phyloP scores from a whole-genome alignment of 495 filamentous ascomycete species.

The Penicillium coprophilum region DNA sequence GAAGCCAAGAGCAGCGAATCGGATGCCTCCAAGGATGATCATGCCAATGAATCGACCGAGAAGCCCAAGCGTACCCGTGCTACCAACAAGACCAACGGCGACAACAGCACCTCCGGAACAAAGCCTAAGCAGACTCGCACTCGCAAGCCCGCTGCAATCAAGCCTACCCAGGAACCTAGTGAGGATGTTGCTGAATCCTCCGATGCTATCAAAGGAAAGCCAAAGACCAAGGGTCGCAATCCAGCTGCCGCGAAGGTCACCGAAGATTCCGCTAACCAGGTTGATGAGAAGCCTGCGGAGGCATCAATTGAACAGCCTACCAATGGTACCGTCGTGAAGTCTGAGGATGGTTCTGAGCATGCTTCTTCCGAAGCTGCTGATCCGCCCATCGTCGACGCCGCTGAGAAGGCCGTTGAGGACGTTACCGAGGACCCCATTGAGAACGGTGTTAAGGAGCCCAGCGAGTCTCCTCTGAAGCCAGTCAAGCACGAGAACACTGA shows the following conservation, averaged over 20 bases:
- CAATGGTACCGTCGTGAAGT: not conserved
- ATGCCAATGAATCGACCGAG: not conserved
- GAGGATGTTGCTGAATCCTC: slow-evolving; percentile 15
- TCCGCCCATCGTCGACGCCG: not conserved
- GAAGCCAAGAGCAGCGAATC: not conserved
- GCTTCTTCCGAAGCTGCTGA: not conserved
- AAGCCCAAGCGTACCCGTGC: slow-evolving; percentile 2
- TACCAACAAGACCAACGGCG: not conserved
- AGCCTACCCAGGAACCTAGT: slow-evolving; percentile 32
- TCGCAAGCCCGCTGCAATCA: slow-evolving; percentile 15
- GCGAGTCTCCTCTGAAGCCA: slow-evolving; percentile 5
- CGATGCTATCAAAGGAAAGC: slow-evolving; percentile 11
- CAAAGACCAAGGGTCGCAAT: slow-evolving; percentile 12
- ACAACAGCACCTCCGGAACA: not conserved
- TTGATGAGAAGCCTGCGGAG: not conserved
- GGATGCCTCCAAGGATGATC: not conserved
- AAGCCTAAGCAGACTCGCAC: not conserved
- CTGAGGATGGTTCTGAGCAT: not conserved
- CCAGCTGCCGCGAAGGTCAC: not conserved
- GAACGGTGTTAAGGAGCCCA: slow-evolving; percentile 26
- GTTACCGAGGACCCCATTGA: no score
- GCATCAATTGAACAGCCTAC: not conserved
- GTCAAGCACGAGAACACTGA: not conserved
- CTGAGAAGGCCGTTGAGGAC: not conserved
- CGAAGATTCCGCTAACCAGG: not conserved